Conservation (phyloP, 331 rosid genomes). For the Spiraea crenata region DNA sequence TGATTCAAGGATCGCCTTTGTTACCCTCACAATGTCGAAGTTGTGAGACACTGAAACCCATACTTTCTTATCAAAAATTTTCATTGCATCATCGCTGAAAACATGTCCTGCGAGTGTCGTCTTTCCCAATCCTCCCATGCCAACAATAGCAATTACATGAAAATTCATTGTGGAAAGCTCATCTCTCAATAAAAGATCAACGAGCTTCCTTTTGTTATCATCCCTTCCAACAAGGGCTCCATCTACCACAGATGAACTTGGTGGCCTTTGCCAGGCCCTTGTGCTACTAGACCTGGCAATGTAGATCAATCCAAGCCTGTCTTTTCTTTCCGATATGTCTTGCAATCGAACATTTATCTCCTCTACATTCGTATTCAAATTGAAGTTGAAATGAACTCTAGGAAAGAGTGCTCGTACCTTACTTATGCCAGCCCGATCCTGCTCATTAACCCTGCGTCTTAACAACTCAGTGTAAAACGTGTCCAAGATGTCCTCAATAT, state of each 20-base stretch:
- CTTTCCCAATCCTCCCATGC: neutral
- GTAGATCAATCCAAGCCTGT: neutral
- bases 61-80: neutral
- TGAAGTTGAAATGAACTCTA: neutral
- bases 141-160: conserved; percentile 1
- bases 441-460: neutral
- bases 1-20: conserved; percentile 8
- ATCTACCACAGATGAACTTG: neutral
- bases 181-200: neutral
- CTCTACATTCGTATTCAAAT: neutral
- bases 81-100: neutral
- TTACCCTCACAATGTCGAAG: neutral
- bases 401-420: neutral
- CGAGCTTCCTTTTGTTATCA: neutral
- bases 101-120: conserved; percentile 3
- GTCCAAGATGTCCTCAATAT: conserved; percentile 5
- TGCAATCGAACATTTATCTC: neutral
- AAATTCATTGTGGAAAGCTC: neutral
- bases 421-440: neutral
- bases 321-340: neutral
- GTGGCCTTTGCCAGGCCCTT: neutral
- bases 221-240: conserved; percentile 13
- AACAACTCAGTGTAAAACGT: neutral
- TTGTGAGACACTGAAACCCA: conserved; percentile 11
- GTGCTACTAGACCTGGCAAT: neutral